Evolutionary conservation across 1,284 basidiomycete species (phyloP), one percentile per base, ranked within the genome.

Genomic region (Tilletia indica): DNA sequence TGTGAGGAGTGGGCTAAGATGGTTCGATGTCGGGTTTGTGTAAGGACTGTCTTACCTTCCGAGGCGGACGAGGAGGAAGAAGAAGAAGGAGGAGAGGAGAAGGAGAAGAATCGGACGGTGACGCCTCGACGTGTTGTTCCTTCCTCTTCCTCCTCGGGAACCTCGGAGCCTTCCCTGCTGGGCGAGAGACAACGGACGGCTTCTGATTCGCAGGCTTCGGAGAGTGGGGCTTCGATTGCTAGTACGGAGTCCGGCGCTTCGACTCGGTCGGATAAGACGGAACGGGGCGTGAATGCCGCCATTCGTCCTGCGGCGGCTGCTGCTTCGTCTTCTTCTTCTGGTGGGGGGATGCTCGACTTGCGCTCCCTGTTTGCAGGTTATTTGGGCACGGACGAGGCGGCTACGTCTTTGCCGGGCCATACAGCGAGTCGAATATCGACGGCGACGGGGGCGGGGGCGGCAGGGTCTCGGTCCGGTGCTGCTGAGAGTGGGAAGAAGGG

Each of bases 1-100:
- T 78, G 76, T 68, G 71, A 75, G 14, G 75, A 76, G n/a, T 77
- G 76, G 75, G 77, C 76, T 54, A 76, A 76, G 70, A 77, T 78
- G 75, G 76, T 75, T 0, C 69, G 78, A n/a, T 76, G 74, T 34
- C 72, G 77, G 16, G 51, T 78, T 0, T 76, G 76, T 47, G 73
- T 76, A 6, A 1, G 51, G 21, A 19, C 16, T 25, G 51, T 54
- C 16, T 54, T 54, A 31, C 25, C 25, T 31, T 31, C 25, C 25
- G 25, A 31, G 51, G 19, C 51, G 12, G 51, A 54, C 8, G 51
- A 54, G 1, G 51, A 54, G 16, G 51, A 19, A 19, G 19, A 54
- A 16, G 38, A 66, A 31, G 25, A 4, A 34, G 19, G 66, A 31
- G 19, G 66, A 31, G 19, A n/a, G 36, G 25, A 16, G 66, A 39